Evolutionary conservation across 2,329 filamentous ascomycete species (phyloP).

Genomic region (Thelonectria rubi): DNA sequence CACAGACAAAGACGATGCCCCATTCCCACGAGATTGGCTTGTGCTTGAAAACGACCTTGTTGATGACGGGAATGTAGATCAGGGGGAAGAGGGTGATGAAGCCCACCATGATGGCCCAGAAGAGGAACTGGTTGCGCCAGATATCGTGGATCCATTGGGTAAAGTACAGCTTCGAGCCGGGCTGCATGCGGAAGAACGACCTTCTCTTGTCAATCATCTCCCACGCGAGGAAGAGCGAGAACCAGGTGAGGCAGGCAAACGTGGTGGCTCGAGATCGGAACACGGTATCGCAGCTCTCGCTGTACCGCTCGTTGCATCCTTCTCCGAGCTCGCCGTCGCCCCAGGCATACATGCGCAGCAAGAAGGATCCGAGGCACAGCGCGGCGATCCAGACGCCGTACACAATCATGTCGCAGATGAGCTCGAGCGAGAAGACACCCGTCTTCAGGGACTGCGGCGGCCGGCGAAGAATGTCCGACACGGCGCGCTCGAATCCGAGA

Average conservation of each 20-base stretch:
- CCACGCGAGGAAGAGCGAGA: constrained; percentile 80
- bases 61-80: constrained; percentile 69
- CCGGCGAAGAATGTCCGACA: constrained; percentile 73
- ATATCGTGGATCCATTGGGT: constrained; percentile 74
- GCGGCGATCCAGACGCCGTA: constrained; percentile 75
- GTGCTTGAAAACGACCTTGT: constrained; percentile 68
- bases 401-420: constrained; percentile 72
- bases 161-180: constrained; percentile 65
- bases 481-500: constrained; percentile 75
- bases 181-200: constrained; percentile 79
- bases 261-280: constrained; percentile 78
- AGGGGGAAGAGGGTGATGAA: constrained; percentile 60
- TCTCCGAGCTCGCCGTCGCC: constrained; percentile 67
- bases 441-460: constrained; percentile 70
- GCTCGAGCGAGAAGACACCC: constrained; percentile 73
- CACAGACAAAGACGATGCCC: constrained; percentile 65
- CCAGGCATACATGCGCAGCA: constrained; percentile 71
- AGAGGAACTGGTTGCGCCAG: constrained; percentile 77
- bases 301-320: constrained; percentile 69
- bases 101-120: constrained; percentile 66
- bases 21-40: constrained; percentile 70
- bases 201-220: constrained; percentile 78
- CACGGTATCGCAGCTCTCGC: constrained; percentile 65
- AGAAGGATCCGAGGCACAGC: constrained; percentile 70
- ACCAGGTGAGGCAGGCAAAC: constrained; percentile 80